phyloP scores from a whole-genome alignment of 805 yeast genomes.

The Monosporozyma solicola region DNA sequence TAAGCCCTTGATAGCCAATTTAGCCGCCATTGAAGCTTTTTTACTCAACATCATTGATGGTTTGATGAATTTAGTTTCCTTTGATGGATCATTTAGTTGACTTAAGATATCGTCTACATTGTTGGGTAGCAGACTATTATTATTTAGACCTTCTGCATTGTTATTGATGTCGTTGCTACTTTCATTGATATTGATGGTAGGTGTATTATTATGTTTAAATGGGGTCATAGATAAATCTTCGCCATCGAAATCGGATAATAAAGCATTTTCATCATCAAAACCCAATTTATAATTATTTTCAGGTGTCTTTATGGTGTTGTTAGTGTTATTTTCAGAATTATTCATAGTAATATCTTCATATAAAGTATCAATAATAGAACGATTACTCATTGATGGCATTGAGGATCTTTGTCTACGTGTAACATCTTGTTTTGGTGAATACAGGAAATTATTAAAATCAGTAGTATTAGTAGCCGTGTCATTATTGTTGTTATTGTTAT shows the following conservation, averaged over 20 bases:
- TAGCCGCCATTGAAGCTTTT: constrained; percentile 21
- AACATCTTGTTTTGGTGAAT: constrained; percentile 6
- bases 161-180: not conserved
- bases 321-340: constrained; percentile 5
- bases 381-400: constrained; percentile 4
- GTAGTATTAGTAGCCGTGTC: not conserved
- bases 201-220: not conserved
- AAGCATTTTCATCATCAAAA: constrained; percentile 7
- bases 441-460: not conserved
- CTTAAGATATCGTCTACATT: not conserved
- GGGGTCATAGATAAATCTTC: not conserved
- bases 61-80: constrained; percentile 15
- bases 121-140: not conserved
- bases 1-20: constrained; percentile 20
- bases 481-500: not conserved
- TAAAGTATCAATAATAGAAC: constrained; percentile 15
- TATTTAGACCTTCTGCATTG: not conserved
- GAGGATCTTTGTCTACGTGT: constrained; percentile 6
- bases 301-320: not conserved
- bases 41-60: constrained; percentile 26
- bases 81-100: not conserved
- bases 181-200: not conserved
- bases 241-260: constrained; percentile 1
- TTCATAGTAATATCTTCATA: constrained; percentile 10
- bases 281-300: not conserved